Conservation (phyloP, 1,139 yeast genomes). For the Petasospora fabianii region DNA sequence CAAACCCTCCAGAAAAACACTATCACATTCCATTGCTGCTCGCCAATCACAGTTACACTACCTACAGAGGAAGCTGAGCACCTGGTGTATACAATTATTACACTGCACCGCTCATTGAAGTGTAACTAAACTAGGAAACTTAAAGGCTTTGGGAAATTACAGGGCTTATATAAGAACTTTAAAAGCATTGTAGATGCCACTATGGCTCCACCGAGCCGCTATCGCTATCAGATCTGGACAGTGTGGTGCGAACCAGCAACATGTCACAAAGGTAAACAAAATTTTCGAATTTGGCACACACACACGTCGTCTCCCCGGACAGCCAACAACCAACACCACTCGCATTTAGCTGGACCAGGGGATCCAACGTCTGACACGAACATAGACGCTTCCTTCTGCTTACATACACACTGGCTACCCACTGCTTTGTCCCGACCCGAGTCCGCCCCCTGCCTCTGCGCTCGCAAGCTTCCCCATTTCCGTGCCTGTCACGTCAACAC, state of each 20-base stretch:
- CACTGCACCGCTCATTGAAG: no score
- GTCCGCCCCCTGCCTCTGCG: background rate
- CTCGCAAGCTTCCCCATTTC: background rate
- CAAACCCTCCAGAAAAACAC: slow-evolving; percentile 66
- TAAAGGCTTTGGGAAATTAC: no score
- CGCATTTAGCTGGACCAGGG: no score
- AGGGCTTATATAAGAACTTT: no score
- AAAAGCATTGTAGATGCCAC: no score
- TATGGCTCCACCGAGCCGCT: background rate
- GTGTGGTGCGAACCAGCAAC: no score
- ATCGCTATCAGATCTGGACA: background rate
- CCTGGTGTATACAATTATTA: no score
- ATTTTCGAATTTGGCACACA: slow-evolving; percentile 8
- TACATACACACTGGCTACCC: background rate
- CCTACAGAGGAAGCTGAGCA: slow-evolving; percentile 62
- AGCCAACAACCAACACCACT: no score
- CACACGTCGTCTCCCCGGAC: no score
- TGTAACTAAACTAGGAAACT: no score
- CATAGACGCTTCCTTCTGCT: no score
- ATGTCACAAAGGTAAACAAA: slow-evolving; percentile 15
- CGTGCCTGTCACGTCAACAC: slow-evolving; percentile 2
- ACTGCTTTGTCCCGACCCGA: background rate
- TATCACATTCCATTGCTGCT: slow-evolving; percentile 83
- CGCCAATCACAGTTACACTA: slow-evolving; percentile 81
- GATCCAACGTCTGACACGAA: no score